Evolutionary conservation across 2,329 filamentous ascomycete genomes (phyloP).

Genomic region (Penicillium freii): DNA sequence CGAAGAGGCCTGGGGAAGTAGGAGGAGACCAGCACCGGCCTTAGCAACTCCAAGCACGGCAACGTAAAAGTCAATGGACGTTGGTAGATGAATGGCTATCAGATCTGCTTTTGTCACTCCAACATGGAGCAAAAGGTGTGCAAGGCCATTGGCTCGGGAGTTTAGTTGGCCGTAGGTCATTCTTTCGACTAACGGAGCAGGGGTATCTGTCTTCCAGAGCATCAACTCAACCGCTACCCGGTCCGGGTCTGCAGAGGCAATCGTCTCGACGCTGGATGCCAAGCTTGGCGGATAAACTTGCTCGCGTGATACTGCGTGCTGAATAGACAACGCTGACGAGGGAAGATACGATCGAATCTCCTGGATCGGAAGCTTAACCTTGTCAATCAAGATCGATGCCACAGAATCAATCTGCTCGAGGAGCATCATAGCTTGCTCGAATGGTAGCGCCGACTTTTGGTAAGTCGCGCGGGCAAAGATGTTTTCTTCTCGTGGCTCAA

Average conservation of each 20-base stretch:
- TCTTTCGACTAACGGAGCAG: conserved; percentile 34
- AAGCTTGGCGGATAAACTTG: conserved; percentile 46
- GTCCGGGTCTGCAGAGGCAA: conserved; percentile 51
- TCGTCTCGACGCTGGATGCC: conserved; percentile 54
- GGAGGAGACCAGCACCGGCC: conserved; percentile 74
- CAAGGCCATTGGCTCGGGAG: conserved; percentile 61
- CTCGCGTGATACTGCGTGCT: conserved; percentile 45
- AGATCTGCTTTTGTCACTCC: conserved; percentile 55
- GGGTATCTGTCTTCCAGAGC: conserved; percentile 41
- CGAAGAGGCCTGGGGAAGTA: conserved; percentile 68
- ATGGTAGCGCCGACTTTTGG: conserved; percentile 54
- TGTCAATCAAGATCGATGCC: conserved; percentile 44
- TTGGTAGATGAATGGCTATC: conserved; percentile 75
- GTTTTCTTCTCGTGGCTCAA: conserved; percentile 60
- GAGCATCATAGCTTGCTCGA: conserved; percentile 56
- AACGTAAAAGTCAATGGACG: conserved; percentile 69
- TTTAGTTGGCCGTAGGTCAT: conserved; percentile 68
- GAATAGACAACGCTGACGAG: conserved; percentile 47
- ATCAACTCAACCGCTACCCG: conserved; percentile 66
- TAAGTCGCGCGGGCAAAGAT: conserved; percentile 57
- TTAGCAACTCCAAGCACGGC: conserved; percentile 74
- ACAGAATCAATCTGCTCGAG: conserved; percentile 61
- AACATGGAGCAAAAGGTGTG: conserved; percentile 52
- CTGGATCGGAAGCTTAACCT: conserved; percentile 34
- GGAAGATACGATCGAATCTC: conserved; percentile 32